Evolutionary conservation across 2,329 filamentous ascomycete genomes (phyloP).

Genomic region (Beauveria australis): DNA sequence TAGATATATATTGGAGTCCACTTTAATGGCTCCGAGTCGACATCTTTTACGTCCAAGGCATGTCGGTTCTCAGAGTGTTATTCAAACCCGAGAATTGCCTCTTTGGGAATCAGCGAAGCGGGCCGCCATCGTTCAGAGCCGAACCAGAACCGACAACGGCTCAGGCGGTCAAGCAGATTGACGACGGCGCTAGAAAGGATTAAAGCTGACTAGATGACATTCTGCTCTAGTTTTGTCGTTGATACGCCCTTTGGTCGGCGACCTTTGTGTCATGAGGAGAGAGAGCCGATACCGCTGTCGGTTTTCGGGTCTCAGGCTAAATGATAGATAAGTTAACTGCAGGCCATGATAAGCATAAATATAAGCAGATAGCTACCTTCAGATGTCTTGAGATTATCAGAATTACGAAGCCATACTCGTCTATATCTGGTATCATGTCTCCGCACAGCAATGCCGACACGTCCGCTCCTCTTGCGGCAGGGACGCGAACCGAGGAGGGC

Average conservation of each 20-base stretch:
- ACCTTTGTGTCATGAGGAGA: neutral
- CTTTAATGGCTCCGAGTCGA: neutral
- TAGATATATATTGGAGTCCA: neutral
- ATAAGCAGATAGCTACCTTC: neutral
- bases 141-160: neutral
- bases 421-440: conserved; percentile 11
- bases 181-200: neutral
- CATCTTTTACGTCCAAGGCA: neutral
- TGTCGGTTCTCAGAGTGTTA: neutral
- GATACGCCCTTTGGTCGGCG: neutral
- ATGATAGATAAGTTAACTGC: neutral
- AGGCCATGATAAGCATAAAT: neutral
- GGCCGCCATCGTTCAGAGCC: neutral
- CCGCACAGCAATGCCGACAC: conserved; percentile 14
- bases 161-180: neutral
- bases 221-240: neutral
- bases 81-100: conserved; percentile 9
- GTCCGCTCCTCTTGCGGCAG: neutral
- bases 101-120: neutral
- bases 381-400: neutral
- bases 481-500: conserved; percentile 6
- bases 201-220: neutral
- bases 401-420: neutral
- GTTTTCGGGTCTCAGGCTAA: neutral
- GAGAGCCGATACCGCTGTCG: neutral